phyloP scores from a whole-genome alignment of 495 filamentous ascomycete genomes.

The Aspergillus wentii region DNA sequence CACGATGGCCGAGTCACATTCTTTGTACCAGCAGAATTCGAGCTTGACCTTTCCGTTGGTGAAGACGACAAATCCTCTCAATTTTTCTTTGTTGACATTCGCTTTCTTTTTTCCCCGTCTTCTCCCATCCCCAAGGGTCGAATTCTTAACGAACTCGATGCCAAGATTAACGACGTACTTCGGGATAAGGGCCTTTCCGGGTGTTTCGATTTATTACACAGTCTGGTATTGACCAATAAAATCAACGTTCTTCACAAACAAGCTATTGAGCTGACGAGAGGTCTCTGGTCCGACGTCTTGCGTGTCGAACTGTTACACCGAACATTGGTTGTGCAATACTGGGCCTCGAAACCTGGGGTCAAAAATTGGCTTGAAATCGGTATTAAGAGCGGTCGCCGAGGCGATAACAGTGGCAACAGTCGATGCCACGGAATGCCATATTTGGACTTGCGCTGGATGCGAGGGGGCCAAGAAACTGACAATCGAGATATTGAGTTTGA shows the following conservation, averaged over 20 bases:
- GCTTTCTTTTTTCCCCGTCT: constrained; percentile 73
- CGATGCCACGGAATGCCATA: constrained; percentile 27
- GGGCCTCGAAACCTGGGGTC: constrained; percentile 58
- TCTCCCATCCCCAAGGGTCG: constrained; percentile 51
- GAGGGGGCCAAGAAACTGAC: constrained; percentile 67
- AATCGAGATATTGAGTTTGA: constrained; percentile 62
- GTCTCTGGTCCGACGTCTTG: constrained; percentile 71
- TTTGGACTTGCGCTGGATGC: constrained; percentile 77
- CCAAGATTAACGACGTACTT: constrained; percentile 63
- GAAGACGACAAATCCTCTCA: constrained; percentile 74
- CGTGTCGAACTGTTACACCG: constrained; percentile 72
- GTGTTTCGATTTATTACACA: constrained; percentile 81
- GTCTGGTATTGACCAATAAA: constrained; percentile 82
- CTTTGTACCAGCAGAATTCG: constrained; percentile 76
- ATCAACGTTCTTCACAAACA: constrained; percentile 74
- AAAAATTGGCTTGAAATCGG: constrained; percentile 94
- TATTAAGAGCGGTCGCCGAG: constrained; percentile 55
- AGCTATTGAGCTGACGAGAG: constrained; percentile 58
- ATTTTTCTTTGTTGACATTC: constrained; percentile 89
- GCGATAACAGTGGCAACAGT: constrained; percentile 21
- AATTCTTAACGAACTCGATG: constrained; percentile 60
- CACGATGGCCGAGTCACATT: constrained; percentile 82
- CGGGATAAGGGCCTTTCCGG: constrained; percentile 60
- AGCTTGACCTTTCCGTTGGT: constrained; percentile 83
- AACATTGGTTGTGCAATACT: constrained; percentile 84